Conservation (phyloP, 108 stramenopile species). For the Pseudonitzschia multiseries region DNA sequence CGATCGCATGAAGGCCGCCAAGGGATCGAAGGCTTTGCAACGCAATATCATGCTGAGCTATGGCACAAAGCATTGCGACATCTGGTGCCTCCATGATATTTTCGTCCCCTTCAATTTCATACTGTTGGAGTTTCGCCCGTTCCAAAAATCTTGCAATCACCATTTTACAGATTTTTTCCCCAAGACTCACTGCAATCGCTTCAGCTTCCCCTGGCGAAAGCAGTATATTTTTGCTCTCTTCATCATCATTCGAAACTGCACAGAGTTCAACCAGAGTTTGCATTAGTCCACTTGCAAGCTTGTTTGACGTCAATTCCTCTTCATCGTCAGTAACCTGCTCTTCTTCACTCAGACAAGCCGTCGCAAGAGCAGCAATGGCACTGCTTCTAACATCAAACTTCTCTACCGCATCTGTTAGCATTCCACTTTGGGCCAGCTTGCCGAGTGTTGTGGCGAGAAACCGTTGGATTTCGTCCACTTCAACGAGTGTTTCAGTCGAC, state of each 20-base stretch:
- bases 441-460: slow-evolving; percentile 54
- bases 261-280: slow-evolving; percentile 64
- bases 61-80: slow-evolving; percentile 70
- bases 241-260: slow-evolving; percentile 14
- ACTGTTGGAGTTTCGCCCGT: slow-evolving; percentile 55
- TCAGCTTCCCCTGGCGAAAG: slow-evolving; percentile 53
- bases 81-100: slow-evolving; percentile 71
- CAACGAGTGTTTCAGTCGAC: slow-evolving; percentile 16
- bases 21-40: slow-evolving; percentile 53
- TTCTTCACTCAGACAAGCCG: slow-evolving; percentile 61
- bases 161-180: slow-evolving; percentile 69
- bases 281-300: slow-evolving; percentile 58
- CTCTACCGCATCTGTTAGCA: slow-evolving; percentile 54
- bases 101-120: slow-evolving; percentile 54
- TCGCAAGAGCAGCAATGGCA: slow-evolving; percentile 69
- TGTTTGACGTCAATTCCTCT: slow-evolving; percentile 45
- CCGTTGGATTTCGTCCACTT: slow-evolving; percentile 39
- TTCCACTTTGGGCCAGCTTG: slow-evolving; percentile 57
- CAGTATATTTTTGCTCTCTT: slow-evolving; percentile 22
- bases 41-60: slow-evolving; percentile 65
- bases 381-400: slow-evolving; percentile 51
- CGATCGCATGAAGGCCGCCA: slow-evolving; percentile 74
- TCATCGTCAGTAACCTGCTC: slow-evolving; percentile 45
- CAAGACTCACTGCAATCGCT: slow-evolving; percentile 59
- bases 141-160: slow-evolving; percentile 72